phyloP scores from a whole-genome alignment of 768 basidiomycete genomes.

The Xerocomellus dryophilus region DNA sequence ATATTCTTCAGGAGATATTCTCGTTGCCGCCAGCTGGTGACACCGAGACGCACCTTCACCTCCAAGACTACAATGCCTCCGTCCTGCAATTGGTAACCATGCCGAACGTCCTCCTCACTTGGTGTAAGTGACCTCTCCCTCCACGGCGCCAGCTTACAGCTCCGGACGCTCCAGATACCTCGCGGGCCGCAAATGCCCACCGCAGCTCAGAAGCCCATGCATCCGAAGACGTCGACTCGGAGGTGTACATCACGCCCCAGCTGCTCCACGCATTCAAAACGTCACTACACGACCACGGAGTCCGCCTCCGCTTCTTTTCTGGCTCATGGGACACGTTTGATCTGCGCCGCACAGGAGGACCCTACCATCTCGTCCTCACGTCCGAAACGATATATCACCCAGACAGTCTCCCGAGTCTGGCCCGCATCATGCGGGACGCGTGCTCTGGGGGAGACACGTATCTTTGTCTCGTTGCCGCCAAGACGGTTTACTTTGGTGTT shows the following conservation, averaged over 20 bases:
- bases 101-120: slow-evolving; percentile 74
- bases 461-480: slow-evolving; percentile 80
- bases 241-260: slow-evolving; percentile 62
- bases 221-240: slow-evolving; percentile 35
- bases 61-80: slow-evolving; percentile 90
- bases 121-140: slow-evolving; percentile 58
- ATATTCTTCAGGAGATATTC: slow-evolving; percentile 63
- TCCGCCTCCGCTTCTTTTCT: slow-evolving; percentile 71
- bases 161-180: slow-evolving; percentile 46
- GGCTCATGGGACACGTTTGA: slow-evolving; percentile 76
- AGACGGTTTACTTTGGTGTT: slow-evolving; percentile 92
- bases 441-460: slow-evolving; percentile 24
- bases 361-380: slow-evolving; percentile 75
- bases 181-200: slow-evolving; percentile 51
- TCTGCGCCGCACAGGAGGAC: slow-evolving; percentile 29
- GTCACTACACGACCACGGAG: slow-evolving; percentile 50
- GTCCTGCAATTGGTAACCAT: slow-evolving; percentile 77
- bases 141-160: neutral
- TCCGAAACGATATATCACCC: slow-evolving; percentile 90
- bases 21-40: slow-evolving; percentile 23
- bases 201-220: slow-evolving; percentile 33
- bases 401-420: slow-evolving; percentile 59
- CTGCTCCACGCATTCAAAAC: slow-evolving; percentile 62
- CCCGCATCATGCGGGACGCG: slow-evolving; percentile 47
- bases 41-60: slow-evolving; percentile 54